A percentile compares a stretch with the other conserved stretches of the same genome.
These are phyloP conservation scores for Taphrina populina DNA, from an alignment of 1,139 yeast species.

Conservation along the genomic window DNA sequence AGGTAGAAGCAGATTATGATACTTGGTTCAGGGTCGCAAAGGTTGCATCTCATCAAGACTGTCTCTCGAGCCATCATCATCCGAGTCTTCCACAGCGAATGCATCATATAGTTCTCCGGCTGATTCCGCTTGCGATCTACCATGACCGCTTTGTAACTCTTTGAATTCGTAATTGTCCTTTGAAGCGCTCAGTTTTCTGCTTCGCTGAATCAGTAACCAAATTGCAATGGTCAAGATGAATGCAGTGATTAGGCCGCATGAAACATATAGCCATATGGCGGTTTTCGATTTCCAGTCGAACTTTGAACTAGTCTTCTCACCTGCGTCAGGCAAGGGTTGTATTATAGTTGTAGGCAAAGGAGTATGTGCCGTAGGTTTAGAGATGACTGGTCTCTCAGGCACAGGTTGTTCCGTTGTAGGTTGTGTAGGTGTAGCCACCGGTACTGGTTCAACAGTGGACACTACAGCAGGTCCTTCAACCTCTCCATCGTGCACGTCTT, in stretches of 20 bases:
- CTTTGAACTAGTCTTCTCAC: background rate
- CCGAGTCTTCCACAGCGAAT: slow-evolving; percentile 15
- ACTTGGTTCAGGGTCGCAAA: too few species aligned
- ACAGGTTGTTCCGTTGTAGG: background rate
- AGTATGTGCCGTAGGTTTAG: background rate
- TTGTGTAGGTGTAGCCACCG: background rate
- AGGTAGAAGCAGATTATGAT: too few species aligned
- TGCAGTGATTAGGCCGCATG: background rate
- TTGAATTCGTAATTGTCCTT: slow-evolving; percentile 29
- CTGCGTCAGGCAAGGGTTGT: slow-evolving; percentile 22
- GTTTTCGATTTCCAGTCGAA: slow-evolving; percentile 11
- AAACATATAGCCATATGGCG: slow-evolving; percentile 22
- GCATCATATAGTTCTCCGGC: slow-evolving; percentile 27
- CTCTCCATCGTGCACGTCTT: background rate
- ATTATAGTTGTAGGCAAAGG: slow-evolving; percentile 28
- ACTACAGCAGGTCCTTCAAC: slow-evolving; percentile 4
- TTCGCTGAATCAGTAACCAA: slow-evolving; percentile 16
- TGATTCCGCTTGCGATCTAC: slow-evolving; percentile 1
- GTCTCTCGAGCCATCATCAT: slow-evolving; percentile 15
- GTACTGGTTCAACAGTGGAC: slow-evolving; percentile 10
- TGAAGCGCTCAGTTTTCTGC: background rate
- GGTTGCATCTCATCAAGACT: slow-evolving; percentile 18
- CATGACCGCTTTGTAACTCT: background rate
- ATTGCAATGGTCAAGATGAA: slow-evolving; percentile 2
- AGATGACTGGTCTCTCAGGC: slow-evolving; percentile 2